A percentile compares a stretch with the other conserved stretches of the same genome.
Evolutionary conservation across 148 eudicot genomes (phyloP).

Genomic region (Mesembryanthemum crystallinum): DNA sequence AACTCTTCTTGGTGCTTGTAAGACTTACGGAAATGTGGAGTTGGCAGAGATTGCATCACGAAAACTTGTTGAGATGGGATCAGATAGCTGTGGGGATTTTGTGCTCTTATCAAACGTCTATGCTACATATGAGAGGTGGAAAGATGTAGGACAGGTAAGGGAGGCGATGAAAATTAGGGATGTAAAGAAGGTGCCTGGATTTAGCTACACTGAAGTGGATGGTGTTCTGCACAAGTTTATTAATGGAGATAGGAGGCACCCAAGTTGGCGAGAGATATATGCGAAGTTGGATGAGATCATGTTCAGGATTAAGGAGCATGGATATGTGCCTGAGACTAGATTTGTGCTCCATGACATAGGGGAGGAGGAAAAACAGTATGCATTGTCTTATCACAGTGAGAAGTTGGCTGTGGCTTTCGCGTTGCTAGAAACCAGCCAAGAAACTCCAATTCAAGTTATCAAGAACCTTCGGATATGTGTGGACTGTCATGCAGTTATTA

Average conservation of each 20-base stretch:
- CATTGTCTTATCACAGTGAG: constrained; percentile 71
- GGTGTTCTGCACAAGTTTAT: constrained; percentile 56
- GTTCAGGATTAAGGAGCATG: constrained; percentile 53
- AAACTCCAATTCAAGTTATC: constrained; percentile 56
- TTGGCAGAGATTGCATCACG: constrained; percentile 74
- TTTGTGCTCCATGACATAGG: constrained; percentile 91
- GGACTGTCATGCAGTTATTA: constrained; percentile 82
- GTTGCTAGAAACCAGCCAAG: constrained; percentile 48
- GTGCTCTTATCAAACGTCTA: constrained; percentile 72
- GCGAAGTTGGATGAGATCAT: constrained; percentile 65
- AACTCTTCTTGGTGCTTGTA: constrained; percentile 79
- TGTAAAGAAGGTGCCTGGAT: constrained; percentile 79
- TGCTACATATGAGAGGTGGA: constrained; percentile 70
- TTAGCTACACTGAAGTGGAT: constrained; percentile 70
- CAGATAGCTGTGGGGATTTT: constrained; percentile 65
- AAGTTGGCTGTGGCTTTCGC: constrained; percentile 87
- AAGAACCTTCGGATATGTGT: constrained; percentile 90
- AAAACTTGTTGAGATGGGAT: constrained; percentile 79
- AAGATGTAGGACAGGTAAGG: constrained; percentile 71
- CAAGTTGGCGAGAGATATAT: constrained; percentile 54
- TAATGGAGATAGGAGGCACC: constrained; percentile 67
- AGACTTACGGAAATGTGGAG: constrained; percentile 59
- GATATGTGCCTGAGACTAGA: constrained; percentile 65
- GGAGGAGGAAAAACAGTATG: constrained; percentile 77
- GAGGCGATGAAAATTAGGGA: constrained; percentile 58